These are phyloP conservation scores for Barnettozyma californica DNA, from an alignment of 805 yeast genomes.

Conservation along the genomic window DNA sequence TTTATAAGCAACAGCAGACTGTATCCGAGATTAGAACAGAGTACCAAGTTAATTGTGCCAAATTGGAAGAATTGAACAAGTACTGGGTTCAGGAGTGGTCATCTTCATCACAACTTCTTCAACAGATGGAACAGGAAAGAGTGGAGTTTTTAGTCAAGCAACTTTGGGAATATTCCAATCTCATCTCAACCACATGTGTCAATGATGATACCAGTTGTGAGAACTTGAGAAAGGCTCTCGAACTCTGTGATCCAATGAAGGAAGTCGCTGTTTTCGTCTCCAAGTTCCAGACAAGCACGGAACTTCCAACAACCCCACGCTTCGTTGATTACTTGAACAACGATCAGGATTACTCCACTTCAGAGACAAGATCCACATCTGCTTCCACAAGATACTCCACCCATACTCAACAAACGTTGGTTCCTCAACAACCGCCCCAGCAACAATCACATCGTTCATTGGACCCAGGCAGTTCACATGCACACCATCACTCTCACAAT, in stretches of 20 bases:
- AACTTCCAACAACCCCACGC: slow-evolving; percentile 51
- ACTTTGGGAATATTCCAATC: slow-evolving; percentile 74
- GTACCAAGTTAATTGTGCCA: slow-evolving; percentile 50
- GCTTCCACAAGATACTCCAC: slow-evolving; percentile 13
- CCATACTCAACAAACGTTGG: slow-evolving; percentile 3
- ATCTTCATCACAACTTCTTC: slow-evolving; percentile 53
- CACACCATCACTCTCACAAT: slow-evolving; percentile 5
- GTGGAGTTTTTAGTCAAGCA: slow-evolving; percentile 64
- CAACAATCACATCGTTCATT: background rate
- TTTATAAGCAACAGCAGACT: slow-evolving; percentile 41
- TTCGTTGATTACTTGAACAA: slow-evolving; percentile 53
- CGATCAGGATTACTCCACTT: slow-evolving; percentile 15
- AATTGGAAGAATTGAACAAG: slow-evolving; percentile 51
- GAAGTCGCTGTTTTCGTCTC: slow-evolving; percentile 54
- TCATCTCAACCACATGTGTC: slow-evolving; percentile 70
- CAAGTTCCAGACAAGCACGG: slow-evolving; percentile 58
- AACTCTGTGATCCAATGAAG: slow-evolving; percentile 54
- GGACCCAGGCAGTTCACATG: slow-evolving; percentile 4
- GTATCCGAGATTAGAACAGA: slow-evolving; percentile 42
- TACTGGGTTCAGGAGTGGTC: slow-evolving; percentile 73
- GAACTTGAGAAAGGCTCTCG: slow-evolving; percentile 58
- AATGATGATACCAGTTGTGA: slow-evolving; percentile 76
- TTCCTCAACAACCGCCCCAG: background rate
- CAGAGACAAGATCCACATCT: slow-evolving; percentile 16
- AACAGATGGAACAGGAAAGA: slow-evolving; percentile 66